These are phyloP conservation scores for Chernovozyma sophiae-reginae DNA, from an alignment of 1,139 yeast genomes.

Conservation along the genomic window DNA sequence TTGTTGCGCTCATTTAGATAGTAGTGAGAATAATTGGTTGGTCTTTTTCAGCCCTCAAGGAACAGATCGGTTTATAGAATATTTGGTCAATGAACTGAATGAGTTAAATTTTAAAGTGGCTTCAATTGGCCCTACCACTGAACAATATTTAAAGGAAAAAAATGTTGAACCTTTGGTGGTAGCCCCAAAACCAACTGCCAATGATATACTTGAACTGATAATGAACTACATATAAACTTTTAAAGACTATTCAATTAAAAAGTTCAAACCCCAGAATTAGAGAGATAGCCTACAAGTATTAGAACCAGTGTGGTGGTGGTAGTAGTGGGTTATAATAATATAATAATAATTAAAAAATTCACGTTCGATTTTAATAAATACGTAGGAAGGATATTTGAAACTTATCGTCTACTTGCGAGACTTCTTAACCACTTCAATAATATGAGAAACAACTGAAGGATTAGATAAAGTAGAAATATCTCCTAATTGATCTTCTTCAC, in stretches of 20 bases:
- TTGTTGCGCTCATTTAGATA: slow-evolving; percentile 11
- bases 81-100: slow-evolving; percentile 23
- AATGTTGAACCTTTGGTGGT: slow-evolving; percentile 60
- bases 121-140: slow-evolving; percentile 92
- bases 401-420: slow-evolving; percentile 9
- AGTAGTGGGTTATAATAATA: background rate
- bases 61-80: slow-evolving; percentile 55
- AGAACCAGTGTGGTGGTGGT: no score
- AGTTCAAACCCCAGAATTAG: no score
- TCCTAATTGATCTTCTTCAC: slow-evolving; percentile 75
- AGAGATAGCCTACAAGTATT: no score
- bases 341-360: no score
- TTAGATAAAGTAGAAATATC: slow-evolving; percentile 75
- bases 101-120: slow-evolving; percentile 48
- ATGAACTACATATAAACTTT: background rate
- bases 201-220: slow-evolving; percentile 32
- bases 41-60: slow-evolving; percentile 94
- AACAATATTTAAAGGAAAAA: slow-evolving; percentile 50
- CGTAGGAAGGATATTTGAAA: background rate
- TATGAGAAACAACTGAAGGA: slow-evolving; percentile 63
- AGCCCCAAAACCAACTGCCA: slow-evolving; percentile 71
- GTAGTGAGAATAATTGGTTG: slow-evolving; percentile 45
- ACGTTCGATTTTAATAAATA: slow-evolving; percentile 1
- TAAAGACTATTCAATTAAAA: background rate
- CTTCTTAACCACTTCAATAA: slow-evolving; percentile 55